phyloP scores from a whole-genome alignment of 202 grass and related monocot species.

The Panicum virgatum region DNA sequence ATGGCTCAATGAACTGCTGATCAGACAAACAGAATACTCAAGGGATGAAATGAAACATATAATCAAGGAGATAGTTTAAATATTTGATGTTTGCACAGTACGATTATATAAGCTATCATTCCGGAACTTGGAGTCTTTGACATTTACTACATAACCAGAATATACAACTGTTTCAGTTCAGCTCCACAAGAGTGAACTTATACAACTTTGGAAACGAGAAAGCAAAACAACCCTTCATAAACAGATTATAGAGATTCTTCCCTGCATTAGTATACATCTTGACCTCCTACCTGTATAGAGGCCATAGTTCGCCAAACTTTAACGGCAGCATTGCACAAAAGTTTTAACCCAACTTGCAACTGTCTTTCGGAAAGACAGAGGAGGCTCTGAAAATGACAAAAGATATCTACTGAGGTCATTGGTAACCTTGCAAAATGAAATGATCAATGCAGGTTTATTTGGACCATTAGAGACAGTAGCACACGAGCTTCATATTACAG shows the following conservation, averaged over 20 bases:
- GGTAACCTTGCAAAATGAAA: slow-evolving; percentile 2
- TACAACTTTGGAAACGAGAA: background rate
- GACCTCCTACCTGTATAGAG: background rate
- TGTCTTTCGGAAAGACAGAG: background rate
- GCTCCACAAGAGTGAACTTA: background rate
- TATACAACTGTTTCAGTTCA: slow-evolving; percentile 7
- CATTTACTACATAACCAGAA: background rate
- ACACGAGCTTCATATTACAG: background rate
- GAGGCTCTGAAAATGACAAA: background rate
- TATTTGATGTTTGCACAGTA: background rate
- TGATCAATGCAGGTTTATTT: background rate
- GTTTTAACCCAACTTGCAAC: background rate
- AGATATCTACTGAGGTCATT: background rate
- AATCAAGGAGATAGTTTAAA: too few species aligned
- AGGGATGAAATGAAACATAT: background rate
- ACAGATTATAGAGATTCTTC: background rate
- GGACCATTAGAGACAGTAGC: background rate
- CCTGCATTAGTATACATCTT: background rate
- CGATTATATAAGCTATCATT: background rate
- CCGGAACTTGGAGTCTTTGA: background rate
- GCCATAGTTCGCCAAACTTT: background rate
- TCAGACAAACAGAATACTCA: background rate
- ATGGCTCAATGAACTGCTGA: background rate
- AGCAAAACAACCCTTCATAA: background rate
- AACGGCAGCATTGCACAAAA: background rate